phyloP scores from a whole-genome alignment of 345 rosid genomes.

The Eucalyptus cladocalyx region DNA sequence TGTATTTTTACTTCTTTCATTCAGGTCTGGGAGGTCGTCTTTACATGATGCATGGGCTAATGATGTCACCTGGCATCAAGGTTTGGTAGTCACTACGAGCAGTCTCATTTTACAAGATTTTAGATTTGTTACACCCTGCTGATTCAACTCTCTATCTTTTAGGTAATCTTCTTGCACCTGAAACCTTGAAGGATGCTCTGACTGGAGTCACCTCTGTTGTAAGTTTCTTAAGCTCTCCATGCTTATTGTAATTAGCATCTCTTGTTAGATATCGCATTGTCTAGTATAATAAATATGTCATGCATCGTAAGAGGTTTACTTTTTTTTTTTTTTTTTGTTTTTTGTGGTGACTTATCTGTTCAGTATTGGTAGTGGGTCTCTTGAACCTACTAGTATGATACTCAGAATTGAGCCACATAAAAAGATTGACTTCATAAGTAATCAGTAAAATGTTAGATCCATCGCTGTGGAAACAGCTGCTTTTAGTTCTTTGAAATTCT shows the following conservation, averaged over 20 bases:
- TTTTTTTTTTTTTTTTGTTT: neutral
- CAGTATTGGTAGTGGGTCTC: neutral
- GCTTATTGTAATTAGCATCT: neutral
- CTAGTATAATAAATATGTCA: neutral
- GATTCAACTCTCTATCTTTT: neutral
- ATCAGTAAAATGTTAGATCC: neutral
- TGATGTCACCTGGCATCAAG: constrained; percentile 79
- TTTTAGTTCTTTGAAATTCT: neutral
- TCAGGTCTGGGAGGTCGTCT: constrained; percentile 80
- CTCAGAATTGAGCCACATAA: neutral
- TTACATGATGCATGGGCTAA: constrained; percentile 69
- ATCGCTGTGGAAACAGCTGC: neutral
- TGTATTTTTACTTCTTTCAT: neutral
- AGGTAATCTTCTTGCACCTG: constrained; percentile 82
- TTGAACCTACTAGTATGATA: neutral
- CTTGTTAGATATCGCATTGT: neutral
- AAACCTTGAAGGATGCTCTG: constrained; percentile 76
- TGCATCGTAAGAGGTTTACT: neutral
- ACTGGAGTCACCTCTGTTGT: constrained; percentile 83
- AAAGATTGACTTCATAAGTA: neutral
- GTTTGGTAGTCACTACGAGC: constrained; percentile 12
- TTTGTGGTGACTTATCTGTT: neutral
- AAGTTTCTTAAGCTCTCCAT: constrained; percentile 9
- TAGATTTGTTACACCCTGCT: neutral
- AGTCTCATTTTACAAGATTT: neutral